Evolutionary conservation across 2,329 filamentous ascomycete genomes (phyloP).

Genomic region (Talaromyces sp.): DNA sequence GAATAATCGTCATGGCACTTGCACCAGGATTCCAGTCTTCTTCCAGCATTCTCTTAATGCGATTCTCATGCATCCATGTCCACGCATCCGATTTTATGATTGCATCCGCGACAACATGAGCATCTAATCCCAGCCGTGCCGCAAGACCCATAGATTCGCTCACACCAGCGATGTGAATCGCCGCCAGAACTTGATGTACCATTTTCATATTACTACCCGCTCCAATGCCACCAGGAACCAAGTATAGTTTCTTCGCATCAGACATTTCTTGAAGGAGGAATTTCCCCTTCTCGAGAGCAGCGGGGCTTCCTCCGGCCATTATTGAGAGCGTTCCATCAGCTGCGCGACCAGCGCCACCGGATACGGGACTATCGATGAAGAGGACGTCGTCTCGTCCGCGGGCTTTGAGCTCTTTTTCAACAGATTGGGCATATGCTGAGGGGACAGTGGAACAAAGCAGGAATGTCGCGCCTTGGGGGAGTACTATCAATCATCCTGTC

Average conservation of each 20-base stretch:
- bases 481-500: slow-evolving; percentile 27
- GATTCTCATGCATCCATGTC: slow-evolving; percentile 64
- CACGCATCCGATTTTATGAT: slow-evolving; percentile 52
- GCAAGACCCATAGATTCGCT: slow-evolving; percentile 63
- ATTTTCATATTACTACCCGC: slow-evolving; percentile 63
- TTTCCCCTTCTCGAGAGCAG: slow-evolving; percentile 57
- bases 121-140: slow-evolving; percentile 55
- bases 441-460: slow-evolving; percentile 71
- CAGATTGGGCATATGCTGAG: slow-evolving; percentile 62
- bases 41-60: slow-evolving; percentile 56
- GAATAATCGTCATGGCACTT: slow-evolving; percentile 60
- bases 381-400: slow-evolving; percentile 61
- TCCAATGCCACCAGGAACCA: slow-evolving; percentile 61
- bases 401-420: slow-evolving; percentile 57
- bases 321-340: slow-evolving; percentile 72
- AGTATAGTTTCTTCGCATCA: slow-evolving; percentile 57
- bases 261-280: slow-evolving; percentile 65
- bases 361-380: slow-evolving; percentile 71
- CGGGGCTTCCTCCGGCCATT: slow-evolving; percentile 64
- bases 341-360: slow-evolving; percentile 66
- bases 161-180: slow-evolving; percentile 61
- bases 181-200: slow-evolving; percentile 63
- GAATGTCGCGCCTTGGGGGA: slow-evolving; percentile 60
- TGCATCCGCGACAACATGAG: slow-evolving; percentile 41
- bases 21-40: slow-evolving; percentile 55